Conservation (phyloP, 2,329 filamentous ascomycete genomes). For the Cordyceps farinosa region DNA sequence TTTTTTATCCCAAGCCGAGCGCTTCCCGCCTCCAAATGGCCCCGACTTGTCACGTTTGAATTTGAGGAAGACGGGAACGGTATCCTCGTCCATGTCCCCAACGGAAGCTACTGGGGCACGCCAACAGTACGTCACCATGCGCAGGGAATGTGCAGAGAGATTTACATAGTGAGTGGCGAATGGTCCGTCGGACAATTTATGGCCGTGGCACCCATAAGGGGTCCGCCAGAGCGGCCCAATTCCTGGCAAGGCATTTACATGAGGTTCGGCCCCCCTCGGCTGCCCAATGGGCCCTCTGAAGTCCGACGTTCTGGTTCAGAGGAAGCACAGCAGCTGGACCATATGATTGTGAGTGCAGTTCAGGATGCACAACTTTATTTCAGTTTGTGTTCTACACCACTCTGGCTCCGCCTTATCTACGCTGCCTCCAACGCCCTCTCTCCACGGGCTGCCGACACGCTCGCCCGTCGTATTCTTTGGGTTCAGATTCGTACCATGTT, state of each 20-base stretch:
- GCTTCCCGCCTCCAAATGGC: neutral
- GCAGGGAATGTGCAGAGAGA: neutral
- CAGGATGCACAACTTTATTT: neutral
- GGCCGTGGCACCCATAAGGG: neutral
- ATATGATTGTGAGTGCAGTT: neutral
- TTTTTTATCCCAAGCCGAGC: neutral
- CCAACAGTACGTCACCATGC: neutral
- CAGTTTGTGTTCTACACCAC: conserved; percentile 1
- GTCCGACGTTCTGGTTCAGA: neutral
- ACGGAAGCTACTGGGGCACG: neutral
- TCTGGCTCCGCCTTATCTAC: conserved; percentile 5
- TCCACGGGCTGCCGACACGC: neutral
- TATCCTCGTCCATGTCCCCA: neutral
- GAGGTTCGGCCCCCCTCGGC: neutral
- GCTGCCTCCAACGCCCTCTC: neutral
- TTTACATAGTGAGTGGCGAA: neutral
- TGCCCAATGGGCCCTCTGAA: neutral
- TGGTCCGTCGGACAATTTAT: neutral
- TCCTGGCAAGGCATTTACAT: neutral
- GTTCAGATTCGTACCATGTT: conserved; percentile 2
- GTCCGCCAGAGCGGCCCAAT: neutral
- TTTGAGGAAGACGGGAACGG: neutral
- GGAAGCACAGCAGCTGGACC: neutral
- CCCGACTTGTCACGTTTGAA: neutral
- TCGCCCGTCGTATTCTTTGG: conserved; percentile 2